Evolutionary conservation across 257 asterid genomes (phyloP).

Genomic region (Solanum dulcamara): DNA sequence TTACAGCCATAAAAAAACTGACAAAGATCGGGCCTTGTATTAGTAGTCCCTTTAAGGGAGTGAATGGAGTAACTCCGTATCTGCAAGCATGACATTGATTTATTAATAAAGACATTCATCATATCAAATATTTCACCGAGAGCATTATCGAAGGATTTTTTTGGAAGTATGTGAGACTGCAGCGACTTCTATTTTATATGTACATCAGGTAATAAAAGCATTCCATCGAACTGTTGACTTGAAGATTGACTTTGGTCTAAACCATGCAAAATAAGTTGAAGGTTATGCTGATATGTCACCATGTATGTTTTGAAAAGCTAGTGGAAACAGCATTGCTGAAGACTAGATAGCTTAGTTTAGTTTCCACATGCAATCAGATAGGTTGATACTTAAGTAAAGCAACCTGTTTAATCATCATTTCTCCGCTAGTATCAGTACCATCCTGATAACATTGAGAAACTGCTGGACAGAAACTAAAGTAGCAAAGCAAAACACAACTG

Average conservation of each 20-base stretch:
- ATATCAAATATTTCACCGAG: background rate
- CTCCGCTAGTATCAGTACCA: background rate
- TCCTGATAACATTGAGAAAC: background rate
- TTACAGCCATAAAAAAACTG: constrained; percentile 87
- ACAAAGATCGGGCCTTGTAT: constrained; percentile 71
- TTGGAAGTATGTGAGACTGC: background rate
- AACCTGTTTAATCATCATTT: background rate
- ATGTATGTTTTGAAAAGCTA: background rate
- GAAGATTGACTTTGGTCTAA: background rate
- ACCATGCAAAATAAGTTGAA: background rate
- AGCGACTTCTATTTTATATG: background rate
- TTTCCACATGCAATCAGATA: background rate
- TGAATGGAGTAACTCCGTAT: constrained; percentile 71
- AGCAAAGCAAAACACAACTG: background rate
- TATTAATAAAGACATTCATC: background rate
- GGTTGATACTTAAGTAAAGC: background rate
- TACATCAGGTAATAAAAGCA: background rate
- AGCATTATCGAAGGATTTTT: background rate
- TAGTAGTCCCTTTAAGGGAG: constrained; percentile 78
- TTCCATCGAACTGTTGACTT: background rate
- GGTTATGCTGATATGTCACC: background rate
- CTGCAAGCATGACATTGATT: constrained; percentile 32
- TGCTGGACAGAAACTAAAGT: background rate
- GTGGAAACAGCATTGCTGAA: background rate
- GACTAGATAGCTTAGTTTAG: background rate